Percentiles rank a stretch among this genome's conserved stretches.
Conservation (phyloP, 225 moss, liverwort and hornwort genomes). For the Physcomitrellopsis africana region DNA sequence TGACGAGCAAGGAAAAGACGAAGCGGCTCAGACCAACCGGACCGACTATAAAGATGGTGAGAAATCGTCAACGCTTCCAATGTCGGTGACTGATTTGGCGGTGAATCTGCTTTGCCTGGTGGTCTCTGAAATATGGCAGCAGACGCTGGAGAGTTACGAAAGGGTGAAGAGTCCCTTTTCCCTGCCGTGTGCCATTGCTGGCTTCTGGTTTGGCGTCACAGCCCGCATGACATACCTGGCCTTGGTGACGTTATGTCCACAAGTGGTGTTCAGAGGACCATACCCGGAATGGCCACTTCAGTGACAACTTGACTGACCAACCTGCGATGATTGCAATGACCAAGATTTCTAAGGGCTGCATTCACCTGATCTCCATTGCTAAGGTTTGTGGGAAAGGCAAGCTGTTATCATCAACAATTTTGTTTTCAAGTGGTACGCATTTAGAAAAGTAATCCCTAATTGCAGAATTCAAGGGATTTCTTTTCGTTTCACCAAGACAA, state of each 20-base stretch:
- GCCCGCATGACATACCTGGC: constrained; percentile 49
- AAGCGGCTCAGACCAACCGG: background rate
- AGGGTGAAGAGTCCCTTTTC: constrained; percentile 32
- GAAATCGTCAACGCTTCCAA: background rate
- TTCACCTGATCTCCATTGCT: background rate
- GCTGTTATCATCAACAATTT: constrained; percentile 1
- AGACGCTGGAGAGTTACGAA: constrained; percentile 40
- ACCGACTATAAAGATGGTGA: constrained; percentile 1
- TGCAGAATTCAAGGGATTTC: background rate
- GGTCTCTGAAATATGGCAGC: constrained; percentile 40
- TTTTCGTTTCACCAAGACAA: background rate
- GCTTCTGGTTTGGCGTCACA: constrained; percentile 53
- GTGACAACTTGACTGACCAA: background rate
- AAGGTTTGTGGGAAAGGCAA: background rate
- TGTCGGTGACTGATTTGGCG: background rate
- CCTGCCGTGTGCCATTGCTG: constrained; percentile 33
- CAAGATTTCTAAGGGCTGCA: background rate
- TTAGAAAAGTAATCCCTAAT: background rate
- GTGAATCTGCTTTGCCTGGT: constrained; percentile 26
- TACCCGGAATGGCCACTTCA: constrained; percentile 1
- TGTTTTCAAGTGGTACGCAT: background rate
- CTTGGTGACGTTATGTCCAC: constrained; percentile 33
- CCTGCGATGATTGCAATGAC: constrained; percentile 2
- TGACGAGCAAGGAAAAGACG: background rate
- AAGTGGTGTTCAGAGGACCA: constrained; percentile 19